Evolutionary conservation across 2,329 filamentous ascomycete genomes (phyloP), one percentile per base, ranked within the genome.

Genomic region (Biscogniauxia marginata): DNA sequence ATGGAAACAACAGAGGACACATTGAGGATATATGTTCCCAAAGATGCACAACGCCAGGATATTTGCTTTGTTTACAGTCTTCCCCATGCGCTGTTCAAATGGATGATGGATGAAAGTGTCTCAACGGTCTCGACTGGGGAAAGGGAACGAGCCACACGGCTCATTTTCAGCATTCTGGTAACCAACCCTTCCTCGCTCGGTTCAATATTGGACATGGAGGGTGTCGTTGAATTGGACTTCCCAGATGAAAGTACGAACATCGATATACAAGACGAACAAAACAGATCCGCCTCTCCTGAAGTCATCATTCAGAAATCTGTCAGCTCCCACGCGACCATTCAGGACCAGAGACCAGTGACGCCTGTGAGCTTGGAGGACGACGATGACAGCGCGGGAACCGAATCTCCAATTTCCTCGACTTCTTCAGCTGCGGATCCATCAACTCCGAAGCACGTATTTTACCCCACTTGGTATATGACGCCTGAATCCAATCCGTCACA

Each of bases 51-150:
- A 7, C 50, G 39, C 7, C 50, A 46, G 23, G 50, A 52, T 16
- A 52, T 52, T 18, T 52, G 50, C 11, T 52, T 52, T 16, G 43
- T 52, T 24, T 52, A 24, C 18, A 52, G 47, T 30, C 50, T 52
- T 18, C 50, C 50, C 18, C 25, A 45, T 46, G 50, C 50, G 11
- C 18, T 52, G 4, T 52, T 46, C 6, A 46, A 52, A 21, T 52
- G 50, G 50, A 45, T 52, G n/a, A 46, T 52, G 18, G 50, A 46
- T n/a, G 50, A 52, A 22, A 11, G 43, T 5, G 18, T 19, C n/a
- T 3, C 18, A 4, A 18, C 43, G 7, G 18, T 46, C 3, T 22
- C n/a, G 3, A 30, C 45, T 13, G 23, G 34, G 3, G 50, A 52
- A 20, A 52, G 43, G 23, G 50, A 52, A 30, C 34, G 34, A n/a